Conservation (phyloP, 192 early-diverging fungal genomes). For the Coemansia sp. region DNA sequence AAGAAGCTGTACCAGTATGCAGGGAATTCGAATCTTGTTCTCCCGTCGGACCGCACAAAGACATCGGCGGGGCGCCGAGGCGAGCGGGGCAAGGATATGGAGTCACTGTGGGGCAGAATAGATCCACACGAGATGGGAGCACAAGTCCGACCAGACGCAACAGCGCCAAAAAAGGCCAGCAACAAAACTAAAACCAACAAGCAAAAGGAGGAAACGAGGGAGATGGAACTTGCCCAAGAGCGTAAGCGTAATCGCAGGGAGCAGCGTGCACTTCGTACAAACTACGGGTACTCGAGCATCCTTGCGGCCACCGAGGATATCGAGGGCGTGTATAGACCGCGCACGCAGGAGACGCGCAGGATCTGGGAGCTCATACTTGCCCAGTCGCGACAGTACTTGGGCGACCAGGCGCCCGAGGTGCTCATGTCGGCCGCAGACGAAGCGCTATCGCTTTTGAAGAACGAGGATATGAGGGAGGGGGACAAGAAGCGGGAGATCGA, state of each 20-base stretch:
- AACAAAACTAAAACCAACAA: slow-evolving; percentile 56
- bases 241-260: slow-evolving; percentile 23
- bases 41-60: slow-evolving; percentile 83
- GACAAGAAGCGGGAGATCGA: slow-evolving; percentile 89
- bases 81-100: slow-evolving; percentile 95
- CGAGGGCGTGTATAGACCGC: slow-evolving; percentile 86
- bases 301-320: slow-evolving; percentile 84
- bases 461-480: slow-evolving; percentile 80
- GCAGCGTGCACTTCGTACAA: slow-evolving; percentile 40
- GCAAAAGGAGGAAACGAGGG: slow-evolving; percentile 52
- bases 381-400: slow-evolving; percentile 76
- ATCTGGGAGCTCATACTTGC: slow-evolving; percentile 89
- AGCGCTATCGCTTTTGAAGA: slow-evolving; percentile 78
- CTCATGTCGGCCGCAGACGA: slow-evolving; percentile 87
- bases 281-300: slow-evolving; percentile 69
- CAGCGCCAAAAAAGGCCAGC: slow-evolving; percentile 58
- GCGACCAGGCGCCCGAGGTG: slow-evolving; percentile 89
- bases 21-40: slow-evolving; percentile 94
- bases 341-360: slow-evolving; percentile 84
- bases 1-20: slow-evolving; percentile 73
- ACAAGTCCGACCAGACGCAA: slow-evolving; percentile 66
- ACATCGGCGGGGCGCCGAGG: slow-evolving; percentile 68
- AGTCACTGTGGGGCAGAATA: slow-evolving; percentile 85
- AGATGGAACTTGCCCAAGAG: slow-evolving; percentile 32
- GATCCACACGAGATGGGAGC: slow-evolving; percentile 84